phyloP scores from a whole-genome alignment of 176 grass and related monocot genomes.

The Dactylis glomerata region DNA sequence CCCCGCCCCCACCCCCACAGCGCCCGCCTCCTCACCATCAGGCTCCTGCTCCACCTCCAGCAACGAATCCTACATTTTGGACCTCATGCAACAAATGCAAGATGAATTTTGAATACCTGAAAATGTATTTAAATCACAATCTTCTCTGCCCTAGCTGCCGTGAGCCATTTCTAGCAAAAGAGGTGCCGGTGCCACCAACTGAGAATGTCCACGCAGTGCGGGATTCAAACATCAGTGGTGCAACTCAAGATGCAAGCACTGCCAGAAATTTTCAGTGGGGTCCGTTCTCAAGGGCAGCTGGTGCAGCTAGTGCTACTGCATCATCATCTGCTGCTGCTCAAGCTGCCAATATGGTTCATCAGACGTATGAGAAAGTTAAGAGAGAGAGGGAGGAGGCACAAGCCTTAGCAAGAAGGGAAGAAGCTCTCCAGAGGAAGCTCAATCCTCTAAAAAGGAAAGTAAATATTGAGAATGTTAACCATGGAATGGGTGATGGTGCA shows the following conservation, averaged over 20 bases:
- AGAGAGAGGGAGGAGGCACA: constrained; percentile 54
- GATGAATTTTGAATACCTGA: constrained; percentile 48
- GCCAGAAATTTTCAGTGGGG: constrained; percentile 41
- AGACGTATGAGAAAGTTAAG: constrained; percentile 48
- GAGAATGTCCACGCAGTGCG: constrained; percentile 2
- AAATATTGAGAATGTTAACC: constrained; percentile 28
- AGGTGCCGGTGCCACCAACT: constrained; percentile 21
- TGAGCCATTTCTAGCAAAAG: constrained; percentile 36
- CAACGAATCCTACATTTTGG: constrained; percentile 34
- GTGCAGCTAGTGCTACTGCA: constrained; percentile 61
- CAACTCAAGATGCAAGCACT: constrained; percentile 27
- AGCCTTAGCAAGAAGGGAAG: constrained; percentile 52
- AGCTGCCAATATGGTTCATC: constrained; percentile 56
- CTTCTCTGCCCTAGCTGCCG: constrained; percentile 35
- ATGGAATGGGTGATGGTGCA: constrained; percentile 4
- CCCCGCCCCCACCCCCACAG: background rate
- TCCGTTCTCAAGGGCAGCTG: constrained; percentile 55
- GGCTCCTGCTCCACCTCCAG: background rate
- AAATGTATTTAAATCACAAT: constrained; percentile 28
- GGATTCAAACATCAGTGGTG: constrained; percentile 18
- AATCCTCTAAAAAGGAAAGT: constrained; percentile 46
- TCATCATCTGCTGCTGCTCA: constrained; percentile 53
- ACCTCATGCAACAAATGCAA: constrained; percentile 45
- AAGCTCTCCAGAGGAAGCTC: constrained; percentile 40
- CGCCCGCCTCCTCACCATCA: background rate